These are phyloP conservation scores for Suhomyces guaymorum DNA, from an alignment of 1,139 yeast species.

Conservation along the genomic window DNA sequence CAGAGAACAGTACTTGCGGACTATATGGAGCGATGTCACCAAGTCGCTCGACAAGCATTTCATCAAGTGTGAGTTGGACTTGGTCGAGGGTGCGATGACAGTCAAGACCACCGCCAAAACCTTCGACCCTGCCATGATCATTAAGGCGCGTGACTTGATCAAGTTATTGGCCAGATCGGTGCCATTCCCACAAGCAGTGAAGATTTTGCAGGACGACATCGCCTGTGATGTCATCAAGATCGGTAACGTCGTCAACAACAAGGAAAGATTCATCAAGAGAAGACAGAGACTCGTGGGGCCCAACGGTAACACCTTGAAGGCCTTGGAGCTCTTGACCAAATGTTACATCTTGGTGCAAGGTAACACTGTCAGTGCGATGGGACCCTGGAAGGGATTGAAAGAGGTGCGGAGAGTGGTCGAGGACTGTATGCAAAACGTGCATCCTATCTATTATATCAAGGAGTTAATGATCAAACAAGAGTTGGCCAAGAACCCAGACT, in stretches of 20 bases:
- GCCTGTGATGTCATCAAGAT: constrained; percentile 97
- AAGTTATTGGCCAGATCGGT: constrained; percentile 94
- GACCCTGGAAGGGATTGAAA: constrained; percentile 90
- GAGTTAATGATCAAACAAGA: constrained; percentile 97
- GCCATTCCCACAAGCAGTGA: constrained; percentile 95
- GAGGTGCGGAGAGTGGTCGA: constrained; percentile 93
- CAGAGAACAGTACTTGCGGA: constrained; percentile 85
- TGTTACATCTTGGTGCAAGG: constrained; percentile 97
- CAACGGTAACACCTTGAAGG: constrained; percentile 93
- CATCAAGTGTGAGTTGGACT: constrained; percentile 77
- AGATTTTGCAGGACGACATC: constrained; percentile 84
- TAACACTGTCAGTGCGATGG: constrained; percentile 96
- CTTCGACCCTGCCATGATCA: constrained; percentile 89
- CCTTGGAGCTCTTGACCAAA: constrained; percentile 86
- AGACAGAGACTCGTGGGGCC: constrained; percentile 97
- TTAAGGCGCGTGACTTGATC: constrained; percentile 93
- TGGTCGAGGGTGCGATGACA: constrained; percentile 97
- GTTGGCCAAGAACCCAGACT: constrained; percentile 88
- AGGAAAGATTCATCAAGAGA: constrained; percentile 91
- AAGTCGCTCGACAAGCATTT: constrained; percentile 71
- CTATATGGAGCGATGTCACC: constrained; percentile 93
- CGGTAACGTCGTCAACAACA: constrained; percentile 83
- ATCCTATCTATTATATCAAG: constrained; percentile 95
- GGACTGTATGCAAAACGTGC: constrained; percentile 95
- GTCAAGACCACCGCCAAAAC: constrained; percentile 95